phyloP scores from a whole-genome alignment of 768 basidiomycete genomes.

The Suillus subaureus region DNA sequence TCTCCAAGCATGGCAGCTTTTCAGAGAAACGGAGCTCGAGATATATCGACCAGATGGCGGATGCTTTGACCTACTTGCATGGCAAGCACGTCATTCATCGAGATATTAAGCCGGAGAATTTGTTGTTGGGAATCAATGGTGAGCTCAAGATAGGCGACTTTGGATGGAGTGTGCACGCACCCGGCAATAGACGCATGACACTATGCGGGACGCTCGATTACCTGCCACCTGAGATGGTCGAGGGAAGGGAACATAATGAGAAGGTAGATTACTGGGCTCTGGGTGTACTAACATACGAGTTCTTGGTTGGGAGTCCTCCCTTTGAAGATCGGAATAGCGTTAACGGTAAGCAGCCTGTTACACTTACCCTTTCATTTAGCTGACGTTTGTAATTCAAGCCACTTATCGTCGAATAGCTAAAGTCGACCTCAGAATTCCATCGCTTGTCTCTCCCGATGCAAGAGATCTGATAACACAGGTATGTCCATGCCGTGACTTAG shows the following conservation, averaged over 20 bases:
- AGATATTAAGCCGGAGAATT: constrained; percentile 98
- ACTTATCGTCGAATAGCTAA: constrained; percentile 89
- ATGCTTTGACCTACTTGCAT: constrained; percentile 91
- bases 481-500: constrained; percentile 3
- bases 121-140: constrained; percentile 91
- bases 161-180: constrained; percentile 98
- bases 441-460: constrained; percentile 44
- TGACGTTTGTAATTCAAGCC: constrained; percentile 45
- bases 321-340: constrained; percentile 87
- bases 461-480: constrained; percentile 49
- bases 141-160: constrained; percentile 99
- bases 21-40: constrained; percentile 84
- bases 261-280: constrained; percentile 96
- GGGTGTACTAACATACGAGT: constrained; percentile 96
- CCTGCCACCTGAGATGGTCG: constrained; percentile 98
- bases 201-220: constrained; percentile 97
- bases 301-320: constrained; percentile 79
- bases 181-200: constrained; percentile 85
- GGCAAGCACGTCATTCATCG: constrained; percentile 97
- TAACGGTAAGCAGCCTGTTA: constrained; percentile 54
- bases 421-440: constrained; percentile 69
- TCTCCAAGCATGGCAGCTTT: constrained; percentile 84
- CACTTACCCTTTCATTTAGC: not conserved
- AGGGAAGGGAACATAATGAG: constrained; percentile 85
- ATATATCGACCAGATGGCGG: constrained; percentile 98